Percentiles rank a stretch among this genome's conserved stretches.
phyloP scores from a whole-genome alignment of 108 stramenopile species.

The Aureococcus anophagefferens region DNA sequence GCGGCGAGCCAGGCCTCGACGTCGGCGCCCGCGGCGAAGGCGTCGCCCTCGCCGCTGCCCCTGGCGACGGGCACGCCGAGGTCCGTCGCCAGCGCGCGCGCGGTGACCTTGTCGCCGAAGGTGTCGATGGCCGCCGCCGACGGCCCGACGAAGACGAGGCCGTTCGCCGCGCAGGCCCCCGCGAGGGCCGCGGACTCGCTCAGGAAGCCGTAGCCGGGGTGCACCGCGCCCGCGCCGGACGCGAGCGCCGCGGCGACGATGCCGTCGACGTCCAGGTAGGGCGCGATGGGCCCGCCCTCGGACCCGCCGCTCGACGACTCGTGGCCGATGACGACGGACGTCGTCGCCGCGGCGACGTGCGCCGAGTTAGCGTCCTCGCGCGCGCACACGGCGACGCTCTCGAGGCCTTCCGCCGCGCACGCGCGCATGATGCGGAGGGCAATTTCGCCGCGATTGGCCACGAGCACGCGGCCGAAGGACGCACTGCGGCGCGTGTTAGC shows the following conservation, averaged over 20 bases:
- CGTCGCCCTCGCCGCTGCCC: slow-evolving; percentile 89
- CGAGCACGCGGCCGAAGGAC: slow-evolving; percentile 38
- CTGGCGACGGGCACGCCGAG: slow-evolving; percentile 66
- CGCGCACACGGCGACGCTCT: slow-evolving; percentile 40
- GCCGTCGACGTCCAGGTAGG: slow-evolving; percentile 35
- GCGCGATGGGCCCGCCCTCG: no score
- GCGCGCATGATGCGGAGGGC: slow-evolving; percentile 43
- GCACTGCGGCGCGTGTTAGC: no score
- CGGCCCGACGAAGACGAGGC: slow-evolving; percentile 44
- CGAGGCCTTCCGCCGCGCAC: slow-evolving; percentile 7
- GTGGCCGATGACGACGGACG: slow-evolving; percentile 41
- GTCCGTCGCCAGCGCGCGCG: slow-evolving; percentile 73
- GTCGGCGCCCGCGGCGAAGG: no score
- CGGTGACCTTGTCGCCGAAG: slow-evolving; percentile 86
- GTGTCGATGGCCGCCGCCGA: slow-evolving; percentile 33
- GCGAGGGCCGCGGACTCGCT: slow-evolving; percentile 60
- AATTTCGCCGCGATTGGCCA: slow-evolving; percentile 55
- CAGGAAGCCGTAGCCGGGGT: slow-evolving; percentile 68
- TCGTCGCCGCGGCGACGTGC: slow-evolving; percentile 32
- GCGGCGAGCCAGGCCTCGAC: no score
- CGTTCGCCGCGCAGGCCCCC: slow-evolving; percentile 33
- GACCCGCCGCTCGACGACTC: slow-evolving; percentile 24
- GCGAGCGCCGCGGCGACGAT: slow-evolving; percentile 35
- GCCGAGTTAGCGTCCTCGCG: slow-evolving; percentile 33
- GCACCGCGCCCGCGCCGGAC: slow-evolving; percentile 40